Base-by-base conservation (phyloP, 345 rosid species). In the Eutrema japonicum region DNA sequence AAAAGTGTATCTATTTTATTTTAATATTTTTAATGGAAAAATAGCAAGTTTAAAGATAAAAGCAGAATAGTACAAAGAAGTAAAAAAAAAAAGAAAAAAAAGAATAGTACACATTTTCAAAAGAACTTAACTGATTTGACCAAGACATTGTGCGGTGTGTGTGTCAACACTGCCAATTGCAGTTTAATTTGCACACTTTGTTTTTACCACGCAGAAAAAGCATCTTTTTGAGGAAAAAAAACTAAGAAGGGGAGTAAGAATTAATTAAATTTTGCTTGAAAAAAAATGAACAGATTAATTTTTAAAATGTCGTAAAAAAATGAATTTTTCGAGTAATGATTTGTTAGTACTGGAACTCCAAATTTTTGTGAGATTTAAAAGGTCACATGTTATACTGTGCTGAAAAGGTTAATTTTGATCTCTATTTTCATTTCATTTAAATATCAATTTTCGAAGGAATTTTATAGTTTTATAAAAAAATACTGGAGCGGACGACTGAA, bases 51-150 rank as follows among this genome's bases (percentile, higher is more conserved):
- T 37, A 27, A 68, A 27, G 41, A 36, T 27, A 18, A 69, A 46
- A 18, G 70, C 49, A 54, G 27, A 54, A 64, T 18, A 30, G 71
- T 54, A 70, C 75, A 64, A 22, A 22, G 26, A 22, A 22, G 26
- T 22, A 22, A 22, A 22, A 22, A 1, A 22, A 22, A 22, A 22
- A 22, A 22, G 1, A 22, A 18, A 69, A 46, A 18, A 65, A 48
- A 54, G 27, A 54, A 64, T 18, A 30, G 71, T 54, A 70, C 75
- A 64, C 32, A 26, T 6, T 26, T 68, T 53, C 58, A 68, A 45
- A 69, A 61, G 18, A 69, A 69, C 59, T 55, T 63, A 76, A 69
- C 71, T 55, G 79, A 69, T 70, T 76, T 76, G 79, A 76, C 75
- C 75, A 76, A 69, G 30, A 62, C 59, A 62, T 37, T 70, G 75